Evolutionary conservation across 768 basidiomycete species (phyloP).

Genomic region (Tulasnella sp.): DNA sequence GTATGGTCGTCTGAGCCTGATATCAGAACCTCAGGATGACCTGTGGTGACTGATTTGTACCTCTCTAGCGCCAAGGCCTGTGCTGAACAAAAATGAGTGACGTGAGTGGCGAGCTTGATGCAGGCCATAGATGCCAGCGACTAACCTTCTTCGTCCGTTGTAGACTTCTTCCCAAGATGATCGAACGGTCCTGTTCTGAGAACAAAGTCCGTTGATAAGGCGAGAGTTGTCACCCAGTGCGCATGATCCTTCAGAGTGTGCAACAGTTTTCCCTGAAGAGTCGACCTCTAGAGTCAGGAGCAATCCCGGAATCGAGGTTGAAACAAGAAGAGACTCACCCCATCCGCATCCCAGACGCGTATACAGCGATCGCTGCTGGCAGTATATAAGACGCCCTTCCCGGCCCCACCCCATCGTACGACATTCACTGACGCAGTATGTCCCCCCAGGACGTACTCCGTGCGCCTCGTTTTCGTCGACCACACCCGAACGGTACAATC

Average conservation of each 20-base stretch:
- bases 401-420: constrained; percentile 91
- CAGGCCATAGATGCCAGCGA: not conserved
- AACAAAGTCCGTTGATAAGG: constrained; percentile 90
- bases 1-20: constrained; percentile 98
- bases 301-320: not conserved
- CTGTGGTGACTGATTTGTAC: constrained; percentile 57
- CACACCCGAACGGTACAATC: constrained; percentile 95
- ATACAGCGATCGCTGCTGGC: constrained; percentile 92
- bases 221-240: constrained; percentile 97
- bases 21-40: constrained; percentile 69
- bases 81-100: constrained; percentile 36
- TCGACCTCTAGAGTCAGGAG: not conserved
- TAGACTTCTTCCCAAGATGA: constrained; percentile 66
- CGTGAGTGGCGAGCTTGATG: not conserved
- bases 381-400: constrained; percentile 77
- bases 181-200: constrained; percentile 92
- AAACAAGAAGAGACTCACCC: constrained; percentile 34
- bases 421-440: constrained; percentile 92
- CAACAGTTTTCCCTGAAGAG: constrained; percentile 62
- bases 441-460: constrained; percentile 81
- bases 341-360: constrained; percentile 83
- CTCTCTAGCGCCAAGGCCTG: constrained; percentile 64
- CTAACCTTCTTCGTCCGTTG: constrained; percentile 75
- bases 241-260: constrained; percentile 89
- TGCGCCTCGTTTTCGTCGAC: constrained; percentile 57